Base-by-base conservation (phyloP, 139 green algal genomes). In the Nannochloris sp. region DNA sequence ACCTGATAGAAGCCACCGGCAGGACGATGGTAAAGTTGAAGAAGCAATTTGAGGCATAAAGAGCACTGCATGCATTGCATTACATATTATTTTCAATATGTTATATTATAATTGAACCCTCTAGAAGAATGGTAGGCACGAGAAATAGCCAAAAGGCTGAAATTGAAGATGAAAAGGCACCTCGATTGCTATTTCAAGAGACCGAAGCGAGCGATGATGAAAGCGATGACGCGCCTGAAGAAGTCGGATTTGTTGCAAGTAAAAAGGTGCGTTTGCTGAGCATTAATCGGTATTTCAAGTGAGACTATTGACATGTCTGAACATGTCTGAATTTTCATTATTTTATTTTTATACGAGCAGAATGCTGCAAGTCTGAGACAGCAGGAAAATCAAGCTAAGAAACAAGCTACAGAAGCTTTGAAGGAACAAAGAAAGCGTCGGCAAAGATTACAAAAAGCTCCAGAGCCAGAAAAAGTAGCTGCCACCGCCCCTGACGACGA, bases 221-320 rank as follows among this genome's bases (percentile, higher is more conserved):
- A n/a, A n/a, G n/a, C 27, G 19, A 46, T 47, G 59, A 65, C 27
- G 59, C 59, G 14, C 59, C 59, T 46, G 59, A 65, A 65, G 59
- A 65, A 27, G n/a, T 65, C 15, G 15, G 19, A 54, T 53, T 65
- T 45, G 44, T 15, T 25, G 12, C 14, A 13, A 55, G 59, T 35
- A 34, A 36, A 65, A 36, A 48, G 35, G 59, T 65, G 51, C 34
- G 34, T 10, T 42, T 35, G 10, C n/a, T 55, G n/a, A 54, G 34
- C 42, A 27, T 51, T 19, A 27, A 27, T 51, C 19, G 19, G 19
- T 51, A 27, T 51, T 51, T 19, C 42, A 51, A 51, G 19, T 19
- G 19, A 27, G 42, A 51, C 19, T 51, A 51, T 51, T 19, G n/a
- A n/a, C n/a, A n/a, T n/a, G n/a, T n/a, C n/a, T n/a, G n/a, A 51